phyloP scores from a whole-genome alignment of 768 basidiomycete species.

The Tricholoma sp. region DNA sequence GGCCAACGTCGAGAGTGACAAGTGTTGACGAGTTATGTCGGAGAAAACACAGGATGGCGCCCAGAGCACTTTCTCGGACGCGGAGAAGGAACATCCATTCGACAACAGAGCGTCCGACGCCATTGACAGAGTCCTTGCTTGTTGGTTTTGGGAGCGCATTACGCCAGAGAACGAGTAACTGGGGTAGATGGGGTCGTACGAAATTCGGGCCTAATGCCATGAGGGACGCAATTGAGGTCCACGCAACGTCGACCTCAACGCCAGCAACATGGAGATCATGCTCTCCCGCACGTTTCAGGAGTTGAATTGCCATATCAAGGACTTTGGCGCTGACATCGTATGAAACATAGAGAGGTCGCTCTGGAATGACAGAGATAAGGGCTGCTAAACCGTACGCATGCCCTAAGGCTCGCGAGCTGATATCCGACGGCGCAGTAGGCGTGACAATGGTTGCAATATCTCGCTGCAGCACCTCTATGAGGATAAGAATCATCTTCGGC shows the following conservation, averaged over 20 bases:
- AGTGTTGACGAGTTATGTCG: conserved; percentile 69
- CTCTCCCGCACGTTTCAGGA: conserved; percentile 88
- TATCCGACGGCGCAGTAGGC: conserved; percentile 67
- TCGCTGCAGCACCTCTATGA: conserved; percentile 79
- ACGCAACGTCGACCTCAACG: conserved; percentile 88
- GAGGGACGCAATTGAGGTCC: conserved; percentile 86
- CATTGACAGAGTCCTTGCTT: conserved; percentile 68
- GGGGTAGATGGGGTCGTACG: conserved; percentile 88
- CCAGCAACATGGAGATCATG: conserved; percentile 81
- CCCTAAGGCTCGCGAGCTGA: conserved; percentile 70
- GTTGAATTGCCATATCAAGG: conserved; percentile 83
- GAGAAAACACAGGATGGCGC: conserved; percentile 86
- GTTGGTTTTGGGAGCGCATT: conserved; percentile 96
- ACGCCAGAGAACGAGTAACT: conserved; percentile 92
- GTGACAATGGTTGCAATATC: conserved; percentile 73
- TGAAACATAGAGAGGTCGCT: conserved; percentile 88
- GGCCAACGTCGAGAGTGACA: conserved; percentile 86
- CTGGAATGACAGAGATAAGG: conserved; percentile 79
- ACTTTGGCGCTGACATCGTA: conserved; percentile 90
- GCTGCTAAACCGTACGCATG: conserved; percentile 89
- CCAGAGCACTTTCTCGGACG: conserved; percentile 85
- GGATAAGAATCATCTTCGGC: conserved; percentile 68
- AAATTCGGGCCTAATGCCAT: conserved; percentile 94
- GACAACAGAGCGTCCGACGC: conserved; percentile 54
- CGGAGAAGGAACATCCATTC: conserved; percentile 93